A percentile compares a stretch with the other conserved stretches of the same genome.
phyloP scores from a whole-genome alignment of 495 filamentous ascomycete species.

The Tricharina praecox region DNA sequence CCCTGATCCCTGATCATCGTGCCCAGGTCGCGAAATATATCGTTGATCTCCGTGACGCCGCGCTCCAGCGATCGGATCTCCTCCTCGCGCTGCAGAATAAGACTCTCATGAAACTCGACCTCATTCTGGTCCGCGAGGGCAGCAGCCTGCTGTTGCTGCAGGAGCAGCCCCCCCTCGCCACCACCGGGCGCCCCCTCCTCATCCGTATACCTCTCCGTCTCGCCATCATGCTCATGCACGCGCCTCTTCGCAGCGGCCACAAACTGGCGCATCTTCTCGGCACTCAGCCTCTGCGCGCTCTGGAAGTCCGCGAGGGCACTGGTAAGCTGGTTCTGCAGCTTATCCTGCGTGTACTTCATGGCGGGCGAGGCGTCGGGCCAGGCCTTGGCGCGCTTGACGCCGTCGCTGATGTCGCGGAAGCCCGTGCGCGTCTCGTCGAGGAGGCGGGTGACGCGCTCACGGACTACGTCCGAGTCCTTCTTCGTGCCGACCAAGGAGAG shows the following conservation, averaged over 20 bases:
- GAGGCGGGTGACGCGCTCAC: slow-evolving; percentile 72
- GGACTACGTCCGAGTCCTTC: slow-evolving; percentile 75
- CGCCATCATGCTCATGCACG: slow-evolving; percentile 12
- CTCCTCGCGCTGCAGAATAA: slow-evolving; percentile 87
- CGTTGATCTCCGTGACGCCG: slow-evolving; percentile 83
- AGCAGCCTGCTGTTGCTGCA: slow-evolving; percentile 59
- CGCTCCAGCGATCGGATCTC: slow-evolving; percentile 97
- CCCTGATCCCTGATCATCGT: slow-evolving; percentile 93
- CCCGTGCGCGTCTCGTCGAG: slow-evolving; percentile 65
- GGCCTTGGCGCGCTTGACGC: slow-evolving; percentile 71
- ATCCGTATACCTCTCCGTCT: slow-evolving; percentile 14
- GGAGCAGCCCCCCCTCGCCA: slow-evolving; percentile 27
- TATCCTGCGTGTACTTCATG: slow-evolving; percentile 63
- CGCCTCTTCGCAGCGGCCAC: slow-evolving; percentile 52
- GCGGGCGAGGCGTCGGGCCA: slow-evolving; percentile 68
- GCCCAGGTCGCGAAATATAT: slow-evolving; percentile 89
- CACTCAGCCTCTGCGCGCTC: slow-evolving; percentile 62
- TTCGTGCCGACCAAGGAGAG: slow-evolving; percentile 72
- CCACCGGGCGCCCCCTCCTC: too few species aligned
- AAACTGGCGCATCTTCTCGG: slow-evolving; percentile 83
- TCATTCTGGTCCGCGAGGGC: slow-evolving; percentile 82
- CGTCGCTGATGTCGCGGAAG: slow-evolving; percentile 90
- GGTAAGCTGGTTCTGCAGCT: slow-evolving; percentile 81
- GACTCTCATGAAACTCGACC: slow-evolving; percentile 89
- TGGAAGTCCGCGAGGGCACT: slow-evolving; percentile 80